phyloP scores from a whole-genome alignment of 2,329 filamentous ascomycete species.

The Monilinia fructigena region DNA sequence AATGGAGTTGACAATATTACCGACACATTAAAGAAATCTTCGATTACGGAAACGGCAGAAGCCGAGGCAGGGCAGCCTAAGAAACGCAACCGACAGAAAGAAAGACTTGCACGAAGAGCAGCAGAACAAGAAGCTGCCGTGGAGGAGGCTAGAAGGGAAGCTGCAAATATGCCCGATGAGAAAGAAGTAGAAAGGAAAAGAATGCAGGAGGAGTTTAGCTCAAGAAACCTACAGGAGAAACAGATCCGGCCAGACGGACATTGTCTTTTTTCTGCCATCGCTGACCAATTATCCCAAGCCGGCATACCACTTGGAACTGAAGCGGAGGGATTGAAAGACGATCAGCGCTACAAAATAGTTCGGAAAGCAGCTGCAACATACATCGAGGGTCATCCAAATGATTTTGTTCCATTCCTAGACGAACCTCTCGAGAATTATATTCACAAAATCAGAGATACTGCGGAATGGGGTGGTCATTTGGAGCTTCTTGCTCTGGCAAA shows the following conservation, averaged over 20 bases:
- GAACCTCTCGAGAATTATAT: conserved; percentile 74
- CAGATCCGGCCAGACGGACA: conserved; percentile 89
- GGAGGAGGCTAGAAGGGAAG: conserved; percentile 70
- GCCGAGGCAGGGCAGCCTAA: conserved; percentile 41
- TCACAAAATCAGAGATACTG: conserved; percentile 76
- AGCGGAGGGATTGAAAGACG: conserved; percentile 38
- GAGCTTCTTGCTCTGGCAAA: conserved; percentile 83
- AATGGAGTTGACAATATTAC: conserved; percentile 29
- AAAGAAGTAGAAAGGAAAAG: conserved; percentile 66
- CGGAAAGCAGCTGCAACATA: conserved; percentile 72
- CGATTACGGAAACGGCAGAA: conserved; percentile 30
- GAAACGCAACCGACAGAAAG: conserved; percentile 90
- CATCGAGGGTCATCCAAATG: conserved; percentile 70
- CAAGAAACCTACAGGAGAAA: conserved; percentile 66
- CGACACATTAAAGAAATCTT: conserved; percentile 29
- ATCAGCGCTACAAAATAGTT: conserved; percentile 62
- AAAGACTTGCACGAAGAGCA: conserved; percentile 81
- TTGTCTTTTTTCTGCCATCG: conserved; percentile 89
- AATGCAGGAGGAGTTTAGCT: conserved; percentile 67
- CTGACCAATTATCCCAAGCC: conserved; percentile 69
- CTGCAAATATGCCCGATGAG: conserved; percentile 69
- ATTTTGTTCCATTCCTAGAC: conserved; percentile 85
- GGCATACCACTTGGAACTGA: conserved; percentile 46
- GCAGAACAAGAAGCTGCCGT: conserved; percentile 75
- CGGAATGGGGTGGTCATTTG: conserved; percentile 93